Percentiles rank a stretch among this genome's conserved stretches.
These are phyloP conservation scores for Wickerhamomyces sydowiorum DNA, from an alignment of 805 yeast species.

Conservation along the genomic window DNA sequence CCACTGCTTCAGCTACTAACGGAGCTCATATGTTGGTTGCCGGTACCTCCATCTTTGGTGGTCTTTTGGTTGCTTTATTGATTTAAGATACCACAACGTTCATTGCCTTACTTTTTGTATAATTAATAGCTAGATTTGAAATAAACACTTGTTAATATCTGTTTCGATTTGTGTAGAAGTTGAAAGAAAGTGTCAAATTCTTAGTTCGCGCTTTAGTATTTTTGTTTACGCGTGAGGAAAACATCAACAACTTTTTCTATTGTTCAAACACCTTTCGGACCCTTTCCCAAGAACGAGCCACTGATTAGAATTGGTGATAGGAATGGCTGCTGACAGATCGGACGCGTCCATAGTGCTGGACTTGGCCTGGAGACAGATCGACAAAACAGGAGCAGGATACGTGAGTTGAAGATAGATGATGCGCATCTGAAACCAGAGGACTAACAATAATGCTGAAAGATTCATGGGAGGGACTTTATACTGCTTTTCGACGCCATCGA, in stretches of 20 bases:
- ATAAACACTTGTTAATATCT: neutral
- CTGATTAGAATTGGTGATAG: neutral
- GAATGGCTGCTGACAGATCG: slow-evolving; percentile 1
- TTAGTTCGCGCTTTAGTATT: too few relatives aligned
- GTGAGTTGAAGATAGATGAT: neutral
- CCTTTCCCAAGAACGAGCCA: neutral
- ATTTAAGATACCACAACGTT: neutral
- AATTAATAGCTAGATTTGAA: neutral
- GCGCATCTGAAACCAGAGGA: neutral
- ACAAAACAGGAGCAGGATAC: slow-evolving; percentile 10
- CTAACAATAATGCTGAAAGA: neutral
- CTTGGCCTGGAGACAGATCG: slow-evolving; percentile 20
- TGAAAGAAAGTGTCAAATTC: too few relatives aligned
- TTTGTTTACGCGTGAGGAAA: too few relatives aligned
- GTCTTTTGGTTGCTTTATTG: slow-evolving; percentile 1
- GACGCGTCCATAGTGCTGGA: slow-evolving; percentile 7
- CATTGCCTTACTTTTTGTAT: too few relatives aligned
- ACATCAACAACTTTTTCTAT: too few relatives aligned
- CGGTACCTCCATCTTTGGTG: slow-evolving; percentile 12
- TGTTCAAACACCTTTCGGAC: too few relatives aligned
- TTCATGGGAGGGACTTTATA: slow-evolving; percentile 16
- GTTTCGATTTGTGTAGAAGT: too few relatives aligned
- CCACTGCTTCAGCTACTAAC: slow-evolving; percentile 4
- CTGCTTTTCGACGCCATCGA: slow-evolving; percentile 18
- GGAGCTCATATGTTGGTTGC: slow-evolving; percentile 4